Base-by-base conservation (phyloP, 1,284 basidiomycete species). In the Microbotryum silenes-acaulis region DNA sequence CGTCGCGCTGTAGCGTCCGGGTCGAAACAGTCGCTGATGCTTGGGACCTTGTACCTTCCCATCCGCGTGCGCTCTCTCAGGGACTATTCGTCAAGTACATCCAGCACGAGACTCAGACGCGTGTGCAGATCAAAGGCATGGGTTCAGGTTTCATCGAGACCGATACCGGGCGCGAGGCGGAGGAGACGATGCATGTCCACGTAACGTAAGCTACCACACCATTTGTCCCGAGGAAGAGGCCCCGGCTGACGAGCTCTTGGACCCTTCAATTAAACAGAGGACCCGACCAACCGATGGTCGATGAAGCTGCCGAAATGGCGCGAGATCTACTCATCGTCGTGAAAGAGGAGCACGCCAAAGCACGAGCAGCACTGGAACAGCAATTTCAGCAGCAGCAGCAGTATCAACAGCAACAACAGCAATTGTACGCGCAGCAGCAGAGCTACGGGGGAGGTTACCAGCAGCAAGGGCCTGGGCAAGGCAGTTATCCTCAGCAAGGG, bases 51-150 rank as follows among this genome's bases (percentile, higher is more conserved):
- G 50, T 42, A 53, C 27, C 20, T 25, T n/a, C 21, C 18, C 29
- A 25, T 10, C 51, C 18, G 25, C 10, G 21, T 5, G 27, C 31
- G 23, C 37, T 2, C 54, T 27, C 29, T 7, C 67, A 90, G 88
- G 92, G 91, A 70, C 86, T 92, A 74, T 98, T 97, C 74, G 94
- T 98, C 68, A 98, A 98, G 78, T 93, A 92, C 74, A 98, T 98
- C 67, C 94, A 98, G 77, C 84, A 86, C 72, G 94, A 98, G 78
- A 98, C 94, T 0, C 86, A 87, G 45, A 94, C 92, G 18, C 83
- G 94, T 65, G 94, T 97, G n/a, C 94, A 98, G 76, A 97, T 98
- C 74, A 97, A 97, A 76, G 94, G 94, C 14, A 70, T 86, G 20
- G 96, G 96, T 0, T 94, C 91, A 21, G 96, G 94, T 0, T 98